Evolutionary conservation across 306 rosid genomes (phyloP).

Genomic region (Lagenaria siceraria): DNA sequence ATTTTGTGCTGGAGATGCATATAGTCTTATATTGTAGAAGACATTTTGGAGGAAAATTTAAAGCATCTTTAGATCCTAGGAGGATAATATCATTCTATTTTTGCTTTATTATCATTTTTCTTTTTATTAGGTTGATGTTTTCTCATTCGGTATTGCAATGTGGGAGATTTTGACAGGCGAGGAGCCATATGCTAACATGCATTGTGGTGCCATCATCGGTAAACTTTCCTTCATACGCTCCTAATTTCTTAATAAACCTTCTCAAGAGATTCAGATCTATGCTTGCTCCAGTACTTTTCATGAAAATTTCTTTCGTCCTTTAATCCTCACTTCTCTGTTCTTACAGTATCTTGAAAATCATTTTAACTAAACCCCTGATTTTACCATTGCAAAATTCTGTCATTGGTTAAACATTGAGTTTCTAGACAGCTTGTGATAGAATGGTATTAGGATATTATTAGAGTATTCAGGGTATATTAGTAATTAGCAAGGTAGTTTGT

Average conservation of each 20-base stretch:
- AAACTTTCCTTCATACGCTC: neutral
- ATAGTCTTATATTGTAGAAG: neutral
- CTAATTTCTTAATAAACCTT: neutral
- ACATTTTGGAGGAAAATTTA: neutral
- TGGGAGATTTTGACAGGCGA: constrained; percentile 97
- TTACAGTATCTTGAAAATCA: neutral
- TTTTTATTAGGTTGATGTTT: constrained; percentile 60
- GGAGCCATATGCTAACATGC: constrained; percentile 91
- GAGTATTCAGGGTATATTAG: too few relatives aligned
- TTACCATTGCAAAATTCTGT: neutral
- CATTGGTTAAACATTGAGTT: neutral
- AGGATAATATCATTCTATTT: neutral
- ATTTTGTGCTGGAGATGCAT: neutral
- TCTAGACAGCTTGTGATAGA: neutral
- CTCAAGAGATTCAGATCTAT: neutral
- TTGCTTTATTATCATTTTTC: neutral
- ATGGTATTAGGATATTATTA: too few relatives aligned
- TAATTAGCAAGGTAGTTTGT: too few relatives aligned
- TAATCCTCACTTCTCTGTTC: neutral
- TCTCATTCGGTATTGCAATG: constrained; percentile 82
- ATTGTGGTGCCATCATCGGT: constrained; percentile 93
- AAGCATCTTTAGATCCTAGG: neutral
- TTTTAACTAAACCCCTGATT: neutral
- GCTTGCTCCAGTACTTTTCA: neutral
- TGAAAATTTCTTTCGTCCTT: neutral